A percentile compares a stretch with the other conserved stretches of the same genome.
Evolutionary conservation across 495 filamentous ascomycete species (phyloP).

Genomic region (Hypoxylon trugodes): DNA sequence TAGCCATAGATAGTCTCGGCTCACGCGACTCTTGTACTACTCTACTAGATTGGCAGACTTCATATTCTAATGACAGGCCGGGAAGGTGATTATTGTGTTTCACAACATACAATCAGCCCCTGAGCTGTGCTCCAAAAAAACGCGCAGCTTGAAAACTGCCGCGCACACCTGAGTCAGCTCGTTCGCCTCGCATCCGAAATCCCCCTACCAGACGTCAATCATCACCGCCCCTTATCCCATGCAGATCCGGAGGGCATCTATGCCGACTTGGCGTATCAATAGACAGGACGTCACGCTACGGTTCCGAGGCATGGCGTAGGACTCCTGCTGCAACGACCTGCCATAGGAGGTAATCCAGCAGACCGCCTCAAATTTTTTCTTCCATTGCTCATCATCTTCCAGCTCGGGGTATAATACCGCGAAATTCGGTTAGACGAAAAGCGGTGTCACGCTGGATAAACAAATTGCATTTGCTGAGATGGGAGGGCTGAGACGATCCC

Average conservation of each 20-base stretch:
- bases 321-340: no score
- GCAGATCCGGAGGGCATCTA: not conserved
- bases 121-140: no score
- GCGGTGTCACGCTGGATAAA: not conserved
- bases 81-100: no score
- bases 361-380: not conserved
- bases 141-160: no score
- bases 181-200: not conserved
- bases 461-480: not conserved
- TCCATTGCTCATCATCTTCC: not conserved
- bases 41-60: no score
- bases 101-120: no score
- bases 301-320: not conserved
- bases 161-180: not conserved
- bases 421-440: not conserved
- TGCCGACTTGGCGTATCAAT: not conserved
- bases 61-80: no score
- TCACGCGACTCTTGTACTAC: no score
- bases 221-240: no score
- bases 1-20: no score
- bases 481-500: slow-evolving; percentile 25
- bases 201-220: not conserved
- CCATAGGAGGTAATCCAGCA: not conserved
- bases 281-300: not conserved
- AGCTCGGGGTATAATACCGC: slow-evolving; percentile 1